Conservation (phyloP, 179 eudicot genomes). For the Actinidia chinensis region DNA sequence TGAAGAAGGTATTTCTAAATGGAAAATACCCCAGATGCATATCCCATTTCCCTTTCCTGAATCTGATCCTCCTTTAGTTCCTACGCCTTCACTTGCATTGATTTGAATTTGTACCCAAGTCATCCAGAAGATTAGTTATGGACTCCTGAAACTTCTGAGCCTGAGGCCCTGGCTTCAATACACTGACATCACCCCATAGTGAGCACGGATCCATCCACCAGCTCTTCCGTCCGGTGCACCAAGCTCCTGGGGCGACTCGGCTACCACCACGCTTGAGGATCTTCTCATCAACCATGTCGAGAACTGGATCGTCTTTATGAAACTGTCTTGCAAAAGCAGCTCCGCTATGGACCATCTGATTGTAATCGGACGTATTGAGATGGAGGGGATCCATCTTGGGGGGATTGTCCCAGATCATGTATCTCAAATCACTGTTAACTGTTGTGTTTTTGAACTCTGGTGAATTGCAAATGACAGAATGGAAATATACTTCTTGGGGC, state of each 20-base stretch:
- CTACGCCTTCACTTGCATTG: conserved; percentile 55
- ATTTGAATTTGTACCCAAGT: conserved; percentile 51
- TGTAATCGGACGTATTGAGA: conserved; percentile 54
- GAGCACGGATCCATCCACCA: conserved; percentile 75
- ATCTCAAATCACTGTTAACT: conserved; percentile 74
- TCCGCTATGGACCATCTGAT: conserved; percentile 76
- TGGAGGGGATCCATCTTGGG: conserved; percentile 88
- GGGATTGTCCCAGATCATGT: conserved; percentile 90
- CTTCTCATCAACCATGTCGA: conserved; percentile 64
- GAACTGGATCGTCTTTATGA: conserved; percentile 55
- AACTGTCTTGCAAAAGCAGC: conserved; percentile 89
- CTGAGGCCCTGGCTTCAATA: conserved; percentile 62
- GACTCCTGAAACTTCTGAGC: conserved; percentile 52
- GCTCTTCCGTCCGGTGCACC: conserved; percentile 66
- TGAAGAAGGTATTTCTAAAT: neutral
- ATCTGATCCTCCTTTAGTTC: neutral
- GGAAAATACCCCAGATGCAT: neutral
- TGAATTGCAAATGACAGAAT: conserved; percentile 74
- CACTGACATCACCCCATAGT: conserved; percentile 71
- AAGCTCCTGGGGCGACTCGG: conserved; percentile 71
- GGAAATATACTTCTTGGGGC: conserved; percentile 90
- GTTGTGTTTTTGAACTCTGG: conserved; percentile 84
- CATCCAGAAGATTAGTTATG: conserved; percentile 52
- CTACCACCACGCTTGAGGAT: conserved; percentile 62
- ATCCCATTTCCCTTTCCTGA: neutral